Percentiles rank a stretch among this genome's conserved stretches.
Evolutionary conservation across 768 basidiomycete genomes (phyloP).

Genomic region (Aureoboletus auriporus): DNA sequence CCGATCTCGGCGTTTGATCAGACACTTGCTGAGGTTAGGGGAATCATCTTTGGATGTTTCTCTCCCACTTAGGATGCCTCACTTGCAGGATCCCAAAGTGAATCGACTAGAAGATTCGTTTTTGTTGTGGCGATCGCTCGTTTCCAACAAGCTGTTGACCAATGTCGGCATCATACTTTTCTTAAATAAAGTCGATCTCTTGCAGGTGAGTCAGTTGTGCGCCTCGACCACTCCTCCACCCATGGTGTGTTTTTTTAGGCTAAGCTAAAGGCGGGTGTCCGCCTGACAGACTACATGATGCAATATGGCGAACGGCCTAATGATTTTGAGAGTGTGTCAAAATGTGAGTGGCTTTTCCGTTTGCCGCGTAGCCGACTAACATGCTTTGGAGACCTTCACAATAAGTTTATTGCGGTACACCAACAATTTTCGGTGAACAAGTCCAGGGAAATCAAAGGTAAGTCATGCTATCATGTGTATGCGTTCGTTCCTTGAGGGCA

Average conservation of each 20-base stretch:
- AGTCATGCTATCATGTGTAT: conserved; percentile 18
- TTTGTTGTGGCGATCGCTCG: conserved; percentile 66
- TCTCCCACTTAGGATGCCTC: neutral
- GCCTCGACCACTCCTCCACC: neutral
- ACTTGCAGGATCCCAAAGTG: conserved; percentile 57
- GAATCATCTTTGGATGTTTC: conserved; percentile 4
- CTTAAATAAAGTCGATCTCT: conserved; percentile 76
- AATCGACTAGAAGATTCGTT: conserved; percentile 82
- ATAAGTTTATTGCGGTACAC: conserved; percentile 69
- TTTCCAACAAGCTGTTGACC: conserved; percentile 68
- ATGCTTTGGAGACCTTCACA: conserved; percentile 55
- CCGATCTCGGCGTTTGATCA: conserved; percentile 89
- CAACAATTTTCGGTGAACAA: conserved; percentile 65
- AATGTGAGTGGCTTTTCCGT: conserved; percentile 47
- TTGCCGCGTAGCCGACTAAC: conserved; percentile 1
- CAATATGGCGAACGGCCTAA: conserved; percentile 74
- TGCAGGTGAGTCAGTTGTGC: conserved; percentile 45
- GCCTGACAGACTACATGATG: conserved; percentile 62
- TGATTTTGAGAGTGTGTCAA: conserved; percentile 71
- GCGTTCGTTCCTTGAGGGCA: conserved; percentile 6
- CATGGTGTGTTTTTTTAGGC: conserved; percentile 35
- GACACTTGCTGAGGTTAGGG: conserved; percentile 65
- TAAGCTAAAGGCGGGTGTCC: conserved; percentile 75
- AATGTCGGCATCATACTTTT: conserved; percentile 79
- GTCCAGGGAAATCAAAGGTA: conserved; percentile 70